A percentile compares a stretch with the other conserved stretches of the same genome.
Evolutionary conservation across 2,329 filamentous ascomycete genomes (phyloP).

Genomic region (Fusarium sp.): DNA sequence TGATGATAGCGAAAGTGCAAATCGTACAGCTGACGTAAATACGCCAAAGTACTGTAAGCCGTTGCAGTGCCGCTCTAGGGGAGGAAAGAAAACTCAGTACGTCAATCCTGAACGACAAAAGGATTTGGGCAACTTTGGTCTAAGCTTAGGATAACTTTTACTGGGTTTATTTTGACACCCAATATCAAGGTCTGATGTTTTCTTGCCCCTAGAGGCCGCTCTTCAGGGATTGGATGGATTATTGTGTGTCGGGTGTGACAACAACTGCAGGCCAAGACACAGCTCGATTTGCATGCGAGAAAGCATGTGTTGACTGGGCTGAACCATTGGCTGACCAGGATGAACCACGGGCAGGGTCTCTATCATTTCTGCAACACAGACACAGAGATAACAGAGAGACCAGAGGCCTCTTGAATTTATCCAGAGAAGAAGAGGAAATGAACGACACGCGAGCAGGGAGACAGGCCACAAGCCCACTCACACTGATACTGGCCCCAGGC

Average conservation of each 20-base stretch:
- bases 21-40: conserved; percentile 27
- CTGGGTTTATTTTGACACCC: too few species aligned
- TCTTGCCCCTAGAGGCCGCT: not conserved
- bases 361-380: not conserved
- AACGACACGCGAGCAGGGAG: conserved; percentile 18
- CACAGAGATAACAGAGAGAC: conserved; percentile 1
- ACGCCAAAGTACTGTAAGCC: conserved; percentile 3
- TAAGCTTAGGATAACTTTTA: too few species aligned
- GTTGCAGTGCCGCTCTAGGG: conserved; percentile 20
- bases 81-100: too few species aligned
- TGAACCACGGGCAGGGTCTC: conserved; percentile 8
- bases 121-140: too few species aligned
- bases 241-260: not conserved
- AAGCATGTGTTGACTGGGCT: conserved; percentile 34
- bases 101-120: too few species aligned
- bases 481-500: conserved; percentile 8
- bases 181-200: too few species aligned
- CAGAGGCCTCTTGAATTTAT: conserved; percentile 30
- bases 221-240: conserved; percentile 18
- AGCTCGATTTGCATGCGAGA: conserved; percentile 33
- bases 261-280: conserved; percentile 40
- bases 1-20: conserved; percentile 17
- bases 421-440: conserved; percentile 15
- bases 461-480: conserved; percentile 23
- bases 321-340: conserved; percentile 29